These are phyloP conservation scores for Durio zibethinus DNA, from an alignment of 345 rosid species.

Conservation along the genomic window DNA sequence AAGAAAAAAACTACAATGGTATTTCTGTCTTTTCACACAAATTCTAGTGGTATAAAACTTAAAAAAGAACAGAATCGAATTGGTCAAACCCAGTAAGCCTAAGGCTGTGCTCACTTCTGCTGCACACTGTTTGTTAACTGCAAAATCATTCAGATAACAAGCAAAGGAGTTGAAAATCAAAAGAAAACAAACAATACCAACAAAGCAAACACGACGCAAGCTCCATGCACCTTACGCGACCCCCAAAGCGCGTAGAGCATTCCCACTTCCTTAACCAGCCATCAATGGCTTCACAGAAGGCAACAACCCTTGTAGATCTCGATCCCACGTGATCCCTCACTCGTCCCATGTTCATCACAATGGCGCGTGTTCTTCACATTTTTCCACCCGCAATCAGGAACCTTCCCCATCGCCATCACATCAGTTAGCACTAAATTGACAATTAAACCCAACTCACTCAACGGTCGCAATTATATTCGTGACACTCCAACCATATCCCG, in stretches of 20 bases:
- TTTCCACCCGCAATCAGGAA: neutral
- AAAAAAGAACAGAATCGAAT: neutral
- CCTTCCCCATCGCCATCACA: neutral
- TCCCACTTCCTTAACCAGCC: slow-evolving; percentile 2
- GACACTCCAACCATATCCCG: neutral
- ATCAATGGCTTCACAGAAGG: slow-evolving; percentile 6
- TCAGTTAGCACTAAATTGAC: slow-evolving; percentile 12
- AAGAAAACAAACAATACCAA: slow-evolving; percentile 8
- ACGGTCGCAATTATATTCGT: neutral
- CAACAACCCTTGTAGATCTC: neutral
- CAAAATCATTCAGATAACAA: neutral
- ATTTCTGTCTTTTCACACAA: neutral
- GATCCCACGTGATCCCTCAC: neutral
- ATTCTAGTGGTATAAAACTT: neutral
- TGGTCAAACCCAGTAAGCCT: slow-evolving; percentile 1
- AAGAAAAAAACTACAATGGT: neutral
- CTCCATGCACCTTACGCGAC: neutral
- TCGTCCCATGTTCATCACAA: neutral
- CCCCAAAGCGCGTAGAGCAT: neutral
- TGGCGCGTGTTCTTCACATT: neutral
- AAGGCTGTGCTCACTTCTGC: neutral
- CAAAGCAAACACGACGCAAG: neutral
- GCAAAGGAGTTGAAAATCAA: slow-evolving; percentile 11
- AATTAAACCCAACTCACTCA: neutral
- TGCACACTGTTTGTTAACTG: neutral